A percentile compares a stretch with the other conserved stretches of the same genome.
These are phyloP conservation scores for Aureobasidium sp. DNA, from an alignment of 2,329 filamentous ascomycete genomes.

Conservation along the genomic window DNA sequence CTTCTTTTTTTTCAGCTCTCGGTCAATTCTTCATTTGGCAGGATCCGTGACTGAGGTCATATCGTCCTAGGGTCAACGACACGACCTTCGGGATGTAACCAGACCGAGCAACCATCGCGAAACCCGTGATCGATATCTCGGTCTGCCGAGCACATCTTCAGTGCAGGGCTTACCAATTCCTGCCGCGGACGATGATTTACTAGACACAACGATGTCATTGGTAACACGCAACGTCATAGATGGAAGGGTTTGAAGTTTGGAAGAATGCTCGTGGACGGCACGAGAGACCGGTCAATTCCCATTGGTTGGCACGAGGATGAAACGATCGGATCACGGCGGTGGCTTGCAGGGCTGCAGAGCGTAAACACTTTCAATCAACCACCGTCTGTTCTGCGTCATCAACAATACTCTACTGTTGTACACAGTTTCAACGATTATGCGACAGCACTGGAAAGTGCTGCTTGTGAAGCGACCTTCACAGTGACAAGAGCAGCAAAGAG, in stretches of 20 bases:
- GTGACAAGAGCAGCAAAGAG: not conserved
- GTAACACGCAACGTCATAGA: not conserved
- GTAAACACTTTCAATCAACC: not conserved
- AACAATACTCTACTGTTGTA: not conserved
- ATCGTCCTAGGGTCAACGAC: not conserved
- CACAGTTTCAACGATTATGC: not conserved
- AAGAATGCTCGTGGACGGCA: not conserved
- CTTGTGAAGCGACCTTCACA: not conserved
- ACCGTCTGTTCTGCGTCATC: not conserved
- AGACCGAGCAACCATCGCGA: not conserved
- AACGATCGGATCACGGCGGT: conserved; percentile 8
- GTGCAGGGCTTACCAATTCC: not conserved
- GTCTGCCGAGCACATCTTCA: not conserved
- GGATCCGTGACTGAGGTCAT: conserved; percentile 6
- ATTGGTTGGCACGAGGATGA: not conserved
- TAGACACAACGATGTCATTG: not conserved
- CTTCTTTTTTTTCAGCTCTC: not conserved
- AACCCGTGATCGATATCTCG: not conserved
- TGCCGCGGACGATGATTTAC: not conserved
- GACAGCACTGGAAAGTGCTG: not conserved
- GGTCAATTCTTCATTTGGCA: not conserved
- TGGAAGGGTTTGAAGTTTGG: not conserved
- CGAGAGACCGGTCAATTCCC: not conserved
- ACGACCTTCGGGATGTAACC: not conserved
- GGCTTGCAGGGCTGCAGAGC: conserved; percentile 6